These are phyloP conservation scores for Chrysanthemum lavandulifolium DNA, from an alignment of 129 eudicot genomes.

Conservation along the genomic window DNA sequence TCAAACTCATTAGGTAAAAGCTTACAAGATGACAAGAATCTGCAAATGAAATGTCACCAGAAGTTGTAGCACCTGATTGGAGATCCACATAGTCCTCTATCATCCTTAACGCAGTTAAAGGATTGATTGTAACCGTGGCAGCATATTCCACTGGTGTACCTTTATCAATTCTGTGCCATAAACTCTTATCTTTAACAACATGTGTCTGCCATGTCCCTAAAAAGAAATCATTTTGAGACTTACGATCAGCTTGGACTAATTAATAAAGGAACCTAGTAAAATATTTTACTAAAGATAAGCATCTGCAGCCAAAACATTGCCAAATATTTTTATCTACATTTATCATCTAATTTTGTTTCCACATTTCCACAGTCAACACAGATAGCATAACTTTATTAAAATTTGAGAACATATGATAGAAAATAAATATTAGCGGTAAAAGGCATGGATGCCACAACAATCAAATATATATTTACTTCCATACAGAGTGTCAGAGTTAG, in stretches of 20 bases:
- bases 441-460: background rate
- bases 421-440: background rate
- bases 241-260: conserved; percentile 1
- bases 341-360: no score
- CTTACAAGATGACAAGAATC: background rate
- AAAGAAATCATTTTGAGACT: conserved; percentile 1
- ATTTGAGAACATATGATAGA: background rate
- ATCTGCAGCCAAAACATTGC: background rate
- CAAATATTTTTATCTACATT: no score
- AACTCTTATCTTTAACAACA: conserved; percentile 73
- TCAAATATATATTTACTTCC: background rate
- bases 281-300: conserved; percentile 11
- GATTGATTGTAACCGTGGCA: conserved; percentile 80
- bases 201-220: conserved; percentile 96
- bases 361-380: no score
- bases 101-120: conserved; percentile 92
- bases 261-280: background rate
- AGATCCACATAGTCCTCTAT: conserved; percentile 80
- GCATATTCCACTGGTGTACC: conserved; percentile 80
- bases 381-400: background rate
- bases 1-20: conserved; percentile 19
- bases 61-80: conserved; percentile 57
- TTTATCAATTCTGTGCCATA: conserved; percentile 83
- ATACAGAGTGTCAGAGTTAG: background rate
- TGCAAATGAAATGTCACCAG: background rate